Conservation (phyloP, 2,329 filamentous ascomycete species). For the Helotiales sp. region DNA sequence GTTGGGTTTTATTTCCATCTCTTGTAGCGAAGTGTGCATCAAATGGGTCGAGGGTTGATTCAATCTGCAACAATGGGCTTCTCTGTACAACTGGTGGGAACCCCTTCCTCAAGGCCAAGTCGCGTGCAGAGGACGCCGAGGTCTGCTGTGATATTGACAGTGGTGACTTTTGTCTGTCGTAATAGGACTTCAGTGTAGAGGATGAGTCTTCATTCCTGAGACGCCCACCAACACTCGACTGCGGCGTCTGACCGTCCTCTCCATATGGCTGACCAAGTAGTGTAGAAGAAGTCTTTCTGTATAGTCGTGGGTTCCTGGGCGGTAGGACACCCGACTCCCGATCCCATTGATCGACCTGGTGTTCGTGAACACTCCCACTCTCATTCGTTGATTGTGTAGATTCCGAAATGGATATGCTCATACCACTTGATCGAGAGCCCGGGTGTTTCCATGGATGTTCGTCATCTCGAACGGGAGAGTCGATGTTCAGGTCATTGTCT, state of each 20-base stretch:
- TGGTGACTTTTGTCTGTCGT: constrained; percentile 43
- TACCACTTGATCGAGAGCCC: constrained; percentile 38
- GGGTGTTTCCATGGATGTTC: constrained; percentile 29
- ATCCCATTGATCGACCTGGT: constrained; percentile 26
- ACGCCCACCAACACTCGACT: constrained; percentile 36
- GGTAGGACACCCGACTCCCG: constrained; percentile 27
- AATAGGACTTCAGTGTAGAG: constrained; percentile 47
- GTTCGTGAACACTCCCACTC: constrained; percentile 23
- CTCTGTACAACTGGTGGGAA: constrained; percentile 31
- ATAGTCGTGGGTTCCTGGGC: constrained; percentile 33
- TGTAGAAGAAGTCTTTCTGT: constrained; percentile 46
- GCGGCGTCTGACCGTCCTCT: constrained; percentile 37
- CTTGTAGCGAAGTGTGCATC: constrained; percentile 24
- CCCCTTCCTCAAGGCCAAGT: constrained; percentile 40
- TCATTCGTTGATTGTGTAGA: constrained; percentile 29
- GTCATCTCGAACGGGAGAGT: constrained; percentile 28
- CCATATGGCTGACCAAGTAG: constrained; percentile 41
- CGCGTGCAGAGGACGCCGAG: constrained; percentile 42
- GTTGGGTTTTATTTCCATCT: not conserved
- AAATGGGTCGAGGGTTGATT: constrained; percentile 22
- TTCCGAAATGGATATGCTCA: constrained; percentile 42
- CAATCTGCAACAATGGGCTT: constrained; percentile 29
- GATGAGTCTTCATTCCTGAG: constrained; percentile 41
- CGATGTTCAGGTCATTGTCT: constrained; percentile 49
- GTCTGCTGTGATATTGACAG: constrained; percentile 43